Conservation (phyloP, 768 basidiomycete species). For the Amylocystis lapponica region DNA sequence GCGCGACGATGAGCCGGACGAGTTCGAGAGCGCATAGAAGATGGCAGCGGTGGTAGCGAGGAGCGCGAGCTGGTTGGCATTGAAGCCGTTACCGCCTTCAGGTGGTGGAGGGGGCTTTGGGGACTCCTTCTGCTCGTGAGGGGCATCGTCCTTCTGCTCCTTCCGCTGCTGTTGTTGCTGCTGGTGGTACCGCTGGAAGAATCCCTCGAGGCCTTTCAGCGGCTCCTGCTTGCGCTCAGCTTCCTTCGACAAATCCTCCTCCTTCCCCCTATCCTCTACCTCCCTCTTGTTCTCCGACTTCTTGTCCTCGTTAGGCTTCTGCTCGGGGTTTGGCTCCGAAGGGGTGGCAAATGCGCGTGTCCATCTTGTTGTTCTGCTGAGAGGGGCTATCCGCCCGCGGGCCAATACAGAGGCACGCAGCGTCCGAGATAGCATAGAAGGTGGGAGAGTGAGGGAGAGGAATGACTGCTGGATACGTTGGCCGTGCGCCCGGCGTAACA, state of each 20-base stretch:
- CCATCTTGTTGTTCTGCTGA: constrained; percentile 20
- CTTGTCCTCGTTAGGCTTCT: constrained; percentile 21
- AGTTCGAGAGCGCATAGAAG: constrained; percentile 53
- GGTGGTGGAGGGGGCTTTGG: constrained; percentile 40
- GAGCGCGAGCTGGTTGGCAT: constrained; percentile 50
- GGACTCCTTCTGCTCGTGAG: constrained; percentile 20
- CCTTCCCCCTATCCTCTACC: constrained; percentile 29
- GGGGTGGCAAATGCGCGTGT: constrained; percentile 47
- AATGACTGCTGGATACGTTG: not conserved
- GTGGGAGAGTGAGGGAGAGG: constrained; percentile 15
- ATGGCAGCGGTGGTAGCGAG: constrained; percentile 56
- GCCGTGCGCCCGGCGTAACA: not conserved
- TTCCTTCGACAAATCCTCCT: constrained; percentile 25
- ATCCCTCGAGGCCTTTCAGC: constrained; percentile 69
- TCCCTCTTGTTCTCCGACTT: constrained; percentile 25
- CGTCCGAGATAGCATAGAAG: constrained; percentile 59
- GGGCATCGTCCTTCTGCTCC: constrained; percentile 4
- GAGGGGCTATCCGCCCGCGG: constrained; percentile 33
- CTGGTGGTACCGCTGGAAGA: constrained; percentile 62
- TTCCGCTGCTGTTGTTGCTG: constrained; percentile 27
- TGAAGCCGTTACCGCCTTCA: constrained; percentile 47
- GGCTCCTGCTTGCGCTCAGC: constrained; percentile 33
- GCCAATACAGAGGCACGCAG: constrained; percentile 47
- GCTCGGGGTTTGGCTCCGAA: constrained; percentile 27
- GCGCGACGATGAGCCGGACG: constrained; percentile 46